These are phyloP conservation scores for Zhuliangozyma blackwelliae DNA, from an alignment of 1,139 yeast species.

Conservation along the genomic window DNA sequence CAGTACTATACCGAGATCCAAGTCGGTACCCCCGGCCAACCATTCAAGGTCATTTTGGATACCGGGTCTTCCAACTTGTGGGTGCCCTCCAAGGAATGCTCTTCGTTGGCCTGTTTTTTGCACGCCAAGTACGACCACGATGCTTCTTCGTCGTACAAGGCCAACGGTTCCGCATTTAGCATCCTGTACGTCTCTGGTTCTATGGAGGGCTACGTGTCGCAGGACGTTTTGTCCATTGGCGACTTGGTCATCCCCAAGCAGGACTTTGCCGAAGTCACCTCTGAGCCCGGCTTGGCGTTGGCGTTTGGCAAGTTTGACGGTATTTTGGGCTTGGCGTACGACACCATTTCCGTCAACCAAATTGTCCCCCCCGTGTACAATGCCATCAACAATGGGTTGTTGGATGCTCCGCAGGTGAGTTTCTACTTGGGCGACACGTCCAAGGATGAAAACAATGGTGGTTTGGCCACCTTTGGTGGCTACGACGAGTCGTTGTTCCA, in stretches of 20 bases:
- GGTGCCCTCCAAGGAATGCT: conserved; percentile 89
- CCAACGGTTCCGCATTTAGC: conserved; percentile 79
- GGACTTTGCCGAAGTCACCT: conserved; percentile 94
- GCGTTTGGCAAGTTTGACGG: conserved; percentile 99
- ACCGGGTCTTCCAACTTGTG: conserved; percentile 96
- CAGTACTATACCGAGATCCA: conserved; percentile 90
- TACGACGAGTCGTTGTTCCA: conserved; percentile 66
- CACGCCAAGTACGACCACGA: conserved; percentile 87
- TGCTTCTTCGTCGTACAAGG: conserved; percentile 71
- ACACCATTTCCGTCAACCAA: conserved; percentile 80
- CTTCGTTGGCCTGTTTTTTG: conserved; percentile 90
- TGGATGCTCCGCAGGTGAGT: conserved; percentile 82
- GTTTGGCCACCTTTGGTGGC: conserved; percentile 94
- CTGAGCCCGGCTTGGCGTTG: conserved; percentile 95
- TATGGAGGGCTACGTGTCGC: conserved; percentile 85
- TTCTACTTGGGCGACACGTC: conserved; percentile 82
- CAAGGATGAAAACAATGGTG: conserved; percentile 67
- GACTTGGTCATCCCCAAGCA: conserved; percentile 81
- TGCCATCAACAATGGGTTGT: conserved; percentile 74
- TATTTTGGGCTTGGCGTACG: conserved; percentile 90
- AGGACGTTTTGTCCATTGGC: conserved; percentile 76
- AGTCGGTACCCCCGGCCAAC: conserved; percentile 89
- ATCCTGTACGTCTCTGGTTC: conserved; percentile 93
- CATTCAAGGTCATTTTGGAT: conserved; percentile 85
- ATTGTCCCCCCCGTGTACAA: conserved; percentile 92